phyloP scores from a whole-genome alignment of 345 rosid species.

The Noccaea bulbosa region DNA sequence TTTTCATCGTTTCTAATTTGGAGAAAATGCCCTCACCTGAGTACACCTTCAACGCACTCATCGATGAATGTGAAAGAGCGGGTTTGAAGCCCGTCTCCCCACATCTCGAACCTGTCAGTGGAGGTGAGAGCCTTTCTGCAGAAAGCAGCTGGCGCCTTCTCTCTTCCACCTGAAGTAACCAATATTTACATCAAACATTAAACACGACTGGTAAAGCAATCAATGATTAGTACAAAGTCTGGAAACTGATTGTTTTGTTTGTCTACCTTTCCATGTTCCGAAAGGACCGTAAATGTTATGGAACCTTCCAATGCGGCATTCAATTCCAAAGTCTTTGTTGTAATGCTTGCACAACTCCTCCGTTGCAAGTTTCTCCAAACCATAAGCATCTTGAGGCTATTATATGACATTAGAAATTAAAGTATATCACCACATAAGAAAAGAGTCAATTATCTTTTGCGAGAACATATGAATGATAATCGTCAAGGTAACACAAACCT shows the following conservation, averaged over 20 bases:
- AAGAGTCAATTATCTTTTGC: slow-evolving; percentile 3
- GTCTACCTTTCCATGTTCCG: slow-evolving; percentile 95
- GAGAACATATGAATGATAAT: slow-evolving; percentile 10
- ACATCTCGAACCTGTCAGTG: slow-evolving; percentile 91
- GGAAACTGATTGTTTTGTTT: background rate
- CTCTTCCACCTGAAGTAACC: slow-evolving; percentile 81
- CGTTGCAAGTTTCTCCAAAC: slow-evolving; percentile 97
- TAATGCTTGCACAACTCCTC: slow-evolving; percentile 98
- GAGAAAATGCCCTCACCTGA: slow-evolving; percentile 56
- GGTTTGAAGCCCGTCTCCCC: slow-evolving; percentile 99
- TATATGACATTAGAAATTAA: slow-evolving; percentile 37
- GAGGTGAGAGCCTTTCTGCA: slow-evolving; percentile 93
- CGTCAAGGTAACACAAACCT: slow-evolving; percentile 56
- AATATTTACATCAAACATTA: background rate
- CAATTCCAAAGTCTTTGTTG: slow-evolving; percentile 91
- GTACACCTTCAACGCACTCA: slow-evolving; percentile 98
- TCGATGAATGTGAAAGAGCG: slow-evolving; percentile 98
- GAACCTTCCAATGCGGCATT: slow-evolving; percentile 94
- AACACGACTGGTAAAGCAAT: slow-evolving; percentile 8
- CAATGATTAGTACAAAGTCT: background rate
- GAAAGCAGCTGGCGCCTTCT: slow-evolving; percentile 99
- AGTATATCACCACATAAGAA: background rate
- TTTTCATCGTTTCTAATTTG: background rate
- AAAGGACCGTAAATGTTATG: slow-evolving; percentile 99
- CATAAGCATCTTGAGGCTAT: slow-evolving; percentile 99